Percentiles rank a stretch among this genome's conserved stretches.
Evolutionary conservation across 345 rosid genomes (phyloP).

Genomic region (Corymbia maculata): DNA sequence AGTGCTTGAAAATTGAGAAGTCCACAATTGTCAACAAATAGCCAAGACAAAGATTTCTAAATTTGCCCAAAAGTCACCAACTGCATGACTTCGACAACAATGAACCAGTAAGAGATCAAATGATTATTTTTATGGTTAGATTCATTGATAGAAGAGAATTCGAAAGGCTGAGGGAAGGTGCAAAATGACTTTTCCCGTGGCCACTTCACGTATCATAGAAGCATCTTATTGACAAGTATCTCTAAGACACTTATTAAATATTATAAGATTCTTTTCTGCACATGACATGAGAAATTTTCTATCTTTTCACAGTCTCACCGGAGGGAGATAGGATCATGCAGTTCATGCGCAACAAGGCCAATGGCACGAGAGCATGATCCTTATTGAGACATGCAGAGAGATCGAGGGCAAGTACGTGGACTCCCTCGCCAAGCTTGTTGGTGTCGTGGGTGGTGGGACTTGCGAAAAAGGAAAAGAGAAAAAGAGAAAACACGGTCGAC

Average conservation of each 20-base stretch:
- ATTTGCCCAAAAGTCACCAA: background rate
- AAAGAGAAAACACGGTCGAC: background rate
- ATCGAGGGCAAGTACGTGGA: conserved; percentile 9
- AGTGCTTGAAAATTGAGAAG: background rate
- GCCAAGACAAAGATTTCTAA: background rate
- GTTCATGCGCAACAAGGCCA: background rate
- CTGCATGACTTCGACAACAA: background rate
- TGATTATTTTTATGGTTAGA: background rate
- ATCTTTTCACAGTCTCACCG: background rate
- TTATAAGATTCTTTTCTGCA: too few species aligned
- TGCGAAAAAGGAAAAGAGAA: too few species aligned
- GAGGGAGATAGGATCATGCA: background rate
- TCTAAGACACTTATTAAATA: background rate
- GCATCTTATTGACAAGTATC: background rate
- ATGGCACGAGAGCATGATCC: background rate
- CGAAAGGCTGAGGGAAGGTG: background rate
- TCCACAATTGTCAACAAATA: too few species aligned
- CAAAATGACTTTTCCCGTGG: background rate
- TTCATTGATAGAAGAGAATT: background rate
- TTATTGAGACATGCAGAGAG: conserved; percentile 8
- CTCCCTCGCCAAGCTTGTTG: background rate
- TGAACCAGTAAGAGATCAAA: background rate
- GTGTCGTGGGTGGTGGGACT: background rate
- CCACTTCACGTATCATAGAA: background rate
- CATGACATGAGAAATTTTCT: too few species aligned